Base-by-base conservation (phyloP, 108 stramenopile genomes). In the Conticribra guillardii region DNA sequence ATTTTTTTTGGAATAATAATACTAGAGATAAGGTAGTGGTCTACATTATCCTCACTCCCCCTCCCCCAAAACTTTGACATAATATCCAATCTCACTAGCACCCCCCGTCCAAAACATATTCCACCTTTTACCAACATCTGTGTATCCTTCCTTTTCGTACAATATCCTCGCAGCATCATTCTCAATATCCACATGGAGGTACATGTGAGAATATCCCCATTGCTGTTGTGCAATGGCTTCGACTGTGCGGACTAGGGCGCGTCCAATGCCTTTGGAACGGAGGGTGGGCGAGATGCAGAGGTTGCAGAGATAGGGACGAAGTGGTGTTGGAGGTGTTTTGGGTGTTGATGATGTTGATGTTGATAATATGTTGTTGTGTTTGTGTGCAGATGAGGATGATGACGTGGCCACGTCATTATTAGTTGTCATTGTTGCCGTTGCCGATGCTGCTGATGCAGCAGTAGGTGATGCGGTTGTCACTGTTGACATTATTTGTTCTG, bases 301-400 rank as follows among this genome's bases (percentile, higher is more conserved):
- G 68, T 90, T 92, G 58, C 93, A 86, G 9, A 94, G 76, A 59
- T 94, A 94, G 3, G 93, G 93, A 30, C 89, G 88, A 54, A 91
- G 60, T 44, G 71, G 78, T 31, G 71, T 44, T 79, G 2, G 47
- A 48, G 52, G 24, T 55, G 16, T 60, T 66, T 19, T 23, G 32
- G 9, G 24, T 34, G 16, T 52, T 59, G 30, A 44, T 41, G n/a
- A 59, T 59, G 18, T 29, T 50, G 7, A 8, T n/a, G 29, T 18
- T 26, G 8, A 18, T 18, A 4, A 63, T 49, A 15, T n/a, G n/a
- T 32, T 33, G 22, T 21, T 85, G 77, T 9, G 23, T 64, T 55
- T 30, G 61, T 72, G 41, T 69, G 45, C 5, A 54, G 28, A 18
- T 33, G 72, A 32, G 30, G 23, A 2, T 24, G 55, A 46, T 31